These are phyloP conservation scores for Kwoniella mangroviensis DNA, from an alignment of 768 basidiomycete species.

Conservation along the genomic window DNA sequence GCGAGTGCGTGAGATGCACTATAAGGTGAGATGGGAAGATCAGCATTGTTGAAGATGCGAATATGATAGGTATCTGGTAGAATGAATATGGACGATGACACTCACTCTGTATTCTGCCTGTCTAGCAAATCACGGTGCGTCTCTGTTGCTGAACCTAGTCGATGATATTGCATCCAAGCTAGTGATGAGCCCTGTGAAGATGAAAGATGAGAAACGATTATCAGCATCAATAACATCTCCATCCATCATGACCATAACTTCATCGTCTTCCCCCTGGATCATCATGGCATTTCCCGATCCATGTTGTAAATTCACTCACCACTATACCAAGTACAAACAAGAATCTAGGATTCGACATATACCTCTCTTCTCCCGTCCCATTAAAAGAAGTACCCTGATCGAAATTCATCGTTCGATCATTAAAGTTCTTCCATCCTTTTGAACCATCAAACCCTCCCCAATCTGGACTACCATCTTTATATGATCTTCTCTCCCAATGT, in stretches of 20 bases:
- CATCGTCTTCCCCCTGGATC: too few relatives aligned
- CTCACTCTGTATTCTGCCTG: slow-evolving; percentile 46
- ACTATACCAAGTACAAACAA: slow-evolving; percentile 39
- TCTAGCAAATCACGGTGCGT: slow-evolving; percentile 38
- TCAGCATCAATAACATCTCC: too few relatives aligned
- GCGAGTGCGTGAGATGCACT: slow-evolving; percentile 55
- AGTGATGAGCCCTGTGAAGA: slow-evolving; percentile 36
- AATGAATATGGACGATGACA: not conserved
- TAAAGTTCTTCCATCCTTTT: slow-evolving; percentile 27
- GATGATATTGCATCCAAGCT: slow-evolving; percentile 51
- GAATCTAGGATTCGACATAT: slow-evolving; percentile 52
- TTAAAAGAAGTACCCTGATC: slow-evolving; percentile 17
- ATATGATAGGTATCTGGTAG: too few relatives aligned
- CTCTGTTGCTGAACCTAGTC: slow-evolving; percentile 37
- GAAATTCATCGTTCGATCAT: slow-evolving; percentile 29
- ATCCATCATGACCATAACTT: too few relatives aligned
- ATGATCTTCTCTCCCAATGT: slow-evolving; percentile 28
- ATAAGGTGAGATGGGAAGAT: not conserved
- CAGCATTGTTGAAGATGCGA: too few relatives aligned
- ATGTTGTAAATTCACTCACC: too few relatives aligned
- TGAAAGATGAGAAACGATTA: not conserved
- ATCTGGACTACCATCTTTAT: slow-evolving; percentile 34
- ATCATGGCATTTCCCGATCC: too few relatives aligned
- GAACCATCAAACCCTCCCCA: slow-evolving; percentile 31
- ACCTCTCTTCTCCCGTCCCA: slow-evolving; percentile 46